These are phyloP conservation scores for Ustilago tritici DNA, from an alignment of 1,284 basidiomycete genomes.

Conservation along the genomic window DNA sequence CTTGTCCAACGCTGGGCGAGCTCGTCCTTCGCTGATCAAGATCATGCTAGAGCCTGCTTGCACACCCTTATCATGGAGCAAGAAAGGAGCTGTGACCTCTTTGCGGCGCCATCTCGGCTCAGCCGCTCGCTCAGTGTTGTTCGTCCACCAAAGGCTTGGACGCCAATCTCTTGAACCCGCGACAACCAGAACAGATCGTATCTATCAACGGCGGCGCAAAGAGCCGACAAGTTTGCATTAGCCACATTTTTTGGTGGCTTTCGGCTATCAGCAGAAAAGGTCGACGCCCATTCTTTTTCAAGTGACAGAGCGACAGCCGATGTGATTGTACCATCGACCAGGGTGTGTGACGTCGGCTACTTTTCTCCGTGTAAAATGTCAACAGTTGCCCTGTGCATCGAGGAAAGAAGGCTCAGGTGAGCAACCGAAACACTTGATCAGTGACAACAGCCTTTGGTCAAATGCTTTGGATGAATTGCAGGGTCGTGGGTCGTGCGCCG, in stretches of 20 bases:
- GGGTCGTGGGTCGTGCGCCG: conserved; percentile 2
- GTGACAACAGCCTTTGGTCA: conserved; percentile 2
- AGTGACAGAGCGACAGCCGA: neutral
- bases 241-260: conserved; percentile 1
- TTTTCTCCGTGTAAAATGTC: neutral
- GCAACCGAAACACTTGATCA: neutral
- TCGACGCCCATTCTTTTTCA: neutral
- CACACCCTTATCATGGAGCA: too few species aligned
- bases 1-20: neutral
- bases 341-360: conserved; percentile 6
- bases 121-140: neutral
- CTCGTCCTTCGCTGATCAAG: neutral
- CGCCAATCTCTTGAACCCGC: neutral
- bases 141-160: neutral
- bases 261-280: neutral
- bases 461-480: neutral
- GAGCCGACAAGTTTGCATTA: neutral
- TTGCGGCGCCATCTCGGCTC: neutral
- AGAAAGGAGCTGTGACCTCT: neutral
- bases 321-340: conserved; percentile 1
- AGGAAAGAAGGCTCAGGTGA: neutral
- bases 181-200: neutral
- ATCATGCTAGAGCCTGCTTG: too few species aligned
- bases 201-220: neutral
- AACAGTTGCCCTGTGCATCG: neutral